Evolutionary conservation across 371 early-diverging fungal species (phyloP), one percentile per base, ranked within the genome.

Genomic region (Syncephalastrum monosporum): DNA sequence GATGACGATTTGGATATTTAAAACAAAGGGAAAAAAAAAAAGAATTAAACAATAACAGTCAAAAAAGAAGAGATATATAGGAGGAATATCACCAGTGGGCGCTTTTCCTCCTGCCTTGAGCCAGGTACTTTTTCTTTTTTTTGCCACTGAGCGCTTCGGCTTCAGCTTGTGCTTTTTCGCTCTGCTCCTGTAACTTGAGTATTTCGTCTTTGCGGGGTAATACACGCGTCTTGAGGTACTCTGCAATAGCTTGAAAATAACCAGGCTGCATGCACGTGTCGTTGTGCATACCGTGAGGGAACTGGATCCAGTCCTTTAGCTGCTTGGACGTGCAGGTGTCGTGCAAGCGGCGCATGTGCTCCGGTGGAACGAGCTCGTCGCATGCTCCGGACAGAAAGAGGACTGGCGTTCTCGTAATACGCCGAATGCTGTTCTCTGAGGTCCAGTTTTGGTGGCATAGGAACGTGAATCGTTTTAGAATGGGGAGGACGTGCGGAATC

Each of bases 381-480:
- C 77, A 79, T 6, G 71, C 62, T 2, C 95, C 92, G 5, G 90
- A 86, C 12, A 97, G 68, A 64, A 97, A 93, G 48, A 96, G 73
- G 5, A 93, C 81, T 3, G 96, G 96, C 6, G 91, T 74, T 15
- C 67, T 71, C 1, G 71, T 68, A 16, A 96, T 84, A 47, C 71
- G 72, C 61, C 72, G 71, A 50, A 96, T 89, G 19, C 83, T 74
- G n/a, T 60, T 64, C 55, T 92, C 89, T 3, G 95, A 93, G 60
- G 80, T 65, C 98, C 98, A 97, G 38, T 82, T 81, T 63, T 97
- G 94, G 64, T 88, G 91, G 64, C 91, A 90, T 21, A 97, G 69
- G 64, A 90, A 94, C 1, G 86, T 71, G n/a, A 94, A 65, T 52
- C 78, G 77, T 44, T 72, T 68, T 25, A 94, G 65, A 43, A 82